Percentiles rank a stretch among this genome's conserved stretches.
Evolutionary conservation across 164 flowering plant species (phyloP).

Genomic region (Chimonanthus salicifolius): DNA sequence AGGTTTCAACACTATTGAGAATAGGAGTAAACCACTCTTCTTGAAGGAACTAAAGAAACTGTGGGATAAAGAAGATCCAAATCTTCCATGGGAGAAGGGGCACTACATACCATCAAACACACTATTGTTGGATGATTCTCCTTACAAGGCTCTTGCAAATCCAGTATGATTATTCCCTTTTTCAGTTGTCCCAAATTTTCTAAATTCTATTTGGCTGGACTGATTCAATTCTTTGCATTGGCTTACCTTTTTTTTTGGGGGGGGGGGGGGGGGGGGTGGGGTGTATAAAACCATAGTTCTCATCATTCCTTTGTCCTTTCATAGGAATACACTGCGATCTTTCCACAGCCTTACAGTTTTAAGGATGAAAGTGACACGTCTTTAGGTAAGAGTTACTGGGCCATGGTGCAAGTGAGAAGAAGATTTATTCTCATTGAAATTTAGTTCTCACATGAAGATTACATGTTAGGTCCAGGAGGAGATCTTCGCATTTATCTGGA

Average conservation of each 20-base stretch:
- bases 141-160: conserved; percentile 82
- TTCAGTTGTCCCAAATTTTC: not conserved
- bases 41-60: conserved; percentile 66
- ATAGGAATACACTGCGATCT: conserved; percentile 65
- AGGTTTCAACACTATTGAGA: conserved; percentile 46
- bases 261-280: too few relatives aligned
- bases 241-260: not conserved
- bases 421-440: not conserved
- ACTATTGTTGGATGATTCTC: conserved; percentile 84
- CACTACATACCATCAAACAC: conserved; percentile 71
- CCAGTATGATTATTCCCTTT: conserved; percentile 43
- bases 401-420: not conserved
- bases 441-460: conserved; percentile 3
- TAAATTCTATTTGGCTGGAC: not conserved
- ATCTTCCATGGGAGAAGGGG: conserved; percentile 69
- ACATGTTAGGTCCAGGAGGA: conserved; percentile 58
- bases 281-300: too few relatives aligned
- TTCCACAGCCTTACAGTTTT: conserved; percentile 53
- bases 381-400: conserved; percentile 49
- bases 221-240: not conserved
- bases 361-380: conserved; percentile 43
- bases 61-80: conserved; percentile 60
- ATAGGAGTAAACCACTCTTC: conserved; percentile 57
- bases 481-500: conserved; percentile 69
- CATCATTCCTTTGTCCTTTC: not conserved